Evolutionary conservation across 1,139 yeast species (phyloP).

Genomic region (Sugiyamaella pinicola): DNA sequence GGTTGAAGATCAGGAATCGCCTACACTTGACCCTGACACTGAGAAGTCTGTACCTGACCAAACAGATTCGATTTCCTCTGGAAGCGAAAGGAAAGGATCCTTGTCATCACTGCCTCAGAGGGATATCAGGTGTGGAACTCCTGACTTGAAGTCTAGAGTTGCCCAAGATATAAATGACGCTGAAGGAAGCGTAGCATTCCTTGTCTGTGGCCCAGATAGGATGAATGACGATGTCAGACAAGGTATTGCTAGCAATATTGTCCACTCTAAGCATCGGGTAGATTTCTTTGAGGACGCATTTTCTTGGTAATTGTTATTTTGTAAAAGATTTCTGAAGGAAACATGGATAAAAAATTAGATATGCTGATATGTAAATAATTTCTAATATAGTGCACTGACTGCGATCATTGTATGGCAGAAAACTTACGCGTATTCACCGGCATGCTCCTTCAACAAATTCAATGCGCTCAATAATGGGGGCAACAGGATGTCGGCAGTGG

Average conservation of each 20-base stretch:
- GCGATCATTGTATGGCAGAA: no score
- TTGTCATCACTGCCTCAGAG: neutral
- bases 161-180: conserved; percentile 20
- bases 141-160: conserved; percentile 44
- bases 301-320: conserved; percentile 44
- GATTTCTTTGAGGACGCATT: conserved; percentile 46
- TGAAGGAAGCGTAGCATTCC: conserved; percentile 26
- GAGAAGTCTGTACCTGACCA: neutral
- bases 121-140: conserved; percentile 36
- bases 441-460: no score
- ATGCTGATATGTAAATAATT: no score
- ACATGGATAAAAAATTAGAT: no score
- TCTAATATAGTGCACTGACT: no score
- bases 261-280: conserved; percentile 30
- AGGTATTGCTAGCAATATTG: conserved; percentile 42
- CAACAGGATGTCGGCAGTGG: no score
- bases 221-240: conserved; percentile 43
- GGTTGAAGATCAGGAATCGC: neutral
- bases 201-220: conserved; percentile 33
- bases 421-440: no score
- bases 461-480: no score
- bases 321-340: no score
- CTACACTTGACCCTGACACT: neutral
- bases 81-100: conserved; percentile 1
- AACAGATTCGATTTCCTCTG: neutral